Evolutionary conservation across 108 stramenopile genomes (phyloP).

Genomic region (Nitzschia inconspicua): DNA sequence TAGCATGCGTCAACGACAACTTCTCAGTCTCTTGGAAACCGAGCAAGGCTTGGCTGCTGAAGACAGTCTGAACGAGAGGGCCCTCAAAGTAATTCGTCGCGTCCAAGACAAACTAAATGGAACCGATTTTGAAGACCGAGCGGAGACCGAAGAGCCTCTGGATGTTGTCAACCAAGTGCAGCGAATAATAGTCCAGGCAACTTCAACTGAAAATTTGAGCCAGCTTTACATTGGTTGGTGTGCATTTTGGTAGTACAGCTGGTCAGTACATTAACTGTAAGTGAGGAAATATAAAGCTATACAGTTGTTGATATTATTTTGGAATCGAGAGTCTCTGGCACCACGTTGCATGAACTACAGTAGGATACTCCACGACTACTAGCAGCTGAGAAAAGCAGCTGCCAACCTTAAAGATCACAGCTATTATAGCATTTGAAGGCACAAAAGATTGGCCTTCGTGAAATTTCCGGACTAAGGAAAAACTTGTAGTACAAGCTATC

Average conservation of each 20-base stretch:
- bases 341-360: too few species aligned
- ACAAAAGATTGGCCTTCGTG: too few species aligned
- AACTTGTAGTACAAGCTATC: too few species aligned
- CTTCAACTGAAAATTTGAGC: constrained; percentile 93
- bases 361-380: too few species aligned
- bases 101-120: constrained; percentile 98
- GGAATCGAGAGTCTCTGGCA: too few species aligned
- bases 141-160: constrained; percentile 48
- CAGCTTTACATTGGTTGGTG: constrained; percentile 98
- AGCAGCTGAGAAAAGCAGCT: too few species aligned
- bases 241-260: constrained; percentile 62
- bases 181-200: constrained; percentile 93
- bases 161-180: constrained; percentile 96
- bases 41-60: constrained; percentile 56
- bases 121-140: constrained; percentile 84
- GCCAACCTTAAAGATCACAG: too few species aligned
- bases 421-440: too few species aligned
- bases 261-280: not conserved
- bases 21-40: constrained; percentile 55
- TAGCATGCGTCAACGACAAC: constrained; percentile 67
- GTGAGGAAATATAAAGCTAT: not conserved
- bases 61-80: constrained; percentile 92
- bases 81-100: constrained; percentile 92
- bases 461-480: too few species aligned
- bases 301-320: not conserved